phyloP scores from a whole-genome alignment of 768 basidiomycete species.

The Boletus subcaerulescens region DNA sequence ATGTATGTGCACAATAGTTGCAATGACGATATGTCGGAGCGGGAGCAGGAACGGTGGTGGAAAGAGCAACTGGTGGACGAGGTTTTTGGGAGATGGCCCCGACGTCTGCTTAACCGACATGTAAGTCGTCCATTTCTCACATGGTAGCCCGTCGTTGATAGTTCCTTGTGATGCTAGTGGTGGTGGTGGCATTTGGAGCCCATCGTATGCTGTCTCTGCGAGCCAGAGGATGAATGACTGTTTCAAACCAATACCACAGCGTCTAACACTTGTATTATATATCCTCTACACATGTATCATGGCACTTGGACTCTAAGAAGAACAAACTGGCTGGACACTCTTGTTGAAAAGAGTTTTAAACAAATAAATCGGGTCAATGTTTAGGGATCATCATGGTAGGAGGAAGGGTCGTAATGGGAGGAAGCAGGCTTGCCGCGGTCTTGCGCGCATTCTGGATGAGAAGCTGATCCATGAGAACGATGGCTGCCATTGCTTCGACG shows the following conservation, averaged over 20 bases:
- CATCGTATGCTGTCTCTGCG: constrained; percentile 58
- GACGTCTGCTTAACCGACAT: constrained; percentile 63
- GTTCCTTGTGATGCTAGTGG: constrained; percentile 58
- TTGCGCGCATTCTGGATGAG: constrained; percentile 85
- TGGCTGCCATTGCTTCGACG: constrained; percentile 95
- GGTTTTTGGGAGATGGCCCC: constrained; percentile 66
- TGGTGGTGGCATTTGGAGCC: constrained; percentile 80
- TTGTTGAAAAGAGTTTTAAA: background rate
- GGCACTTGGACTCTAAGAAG: background rate
- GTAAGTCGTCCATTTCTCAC: constrained; percentile 39
- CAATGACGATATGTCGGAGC: constrained; percentile 23
- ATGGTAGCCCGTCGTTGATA: background rate
- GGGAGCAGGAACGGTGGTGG: constrained; percentile 38
- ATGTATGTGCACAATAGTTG: constrained; percentile 18
- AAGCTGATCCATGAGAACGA: constrained; percentile 93
- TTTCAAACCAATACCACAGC: background rate
- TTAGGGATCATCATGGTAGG: constrained; percentile 82
- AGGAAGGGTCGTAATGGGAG: constrained; percentile 83
- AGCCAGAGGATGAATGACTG: constrained; percentile 49
- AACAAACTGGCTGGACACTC: background rate
- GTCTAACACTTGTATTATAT: constrained; percentile 12
- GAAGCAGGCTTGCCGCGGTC: constrained; percentile 72
- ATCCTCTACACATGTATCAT: constrained; percentile 4
- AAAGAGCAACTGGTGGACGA: constrained; percentile 46
- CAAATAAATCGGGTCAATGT: constrained; percentile 10